Base-by-base conservation (phyloP, 177 flowering plant species). In the Vitis hybrid region DNA sequence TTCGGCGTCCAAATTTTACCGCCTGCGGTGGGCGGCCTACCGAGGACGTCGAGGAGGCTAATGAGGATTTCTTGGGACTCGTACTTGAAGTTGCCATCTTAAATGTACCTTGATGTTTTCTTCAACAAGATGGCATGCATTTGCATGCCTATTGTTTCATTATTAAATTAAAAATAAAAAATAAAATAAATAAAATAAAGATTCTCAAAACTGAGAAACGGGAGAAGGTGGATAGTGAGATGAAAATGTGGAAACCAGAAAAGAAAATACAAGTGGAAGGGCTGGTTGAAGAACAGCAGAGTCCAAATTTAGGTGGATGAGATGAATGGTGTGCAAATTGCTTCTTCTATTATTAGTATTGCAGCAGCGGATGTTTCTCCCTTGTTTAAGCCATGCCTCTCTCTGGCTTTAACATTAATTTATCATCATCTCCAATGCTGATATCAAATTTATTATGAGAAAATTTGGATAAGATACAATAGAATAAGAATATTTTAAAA, bases 1-100 rank as follows among this genome's bases (percentile, higher is more conserved):
- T 91, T 18, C 93, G 80, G 5, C 94, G 81, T 0, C 78, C 81
- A 45, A 91, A 89, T 64, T 85, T 88, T n/a, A 91, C 93, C 0
- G 82, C 83, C 52, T 85, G 86, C 0, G 92, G 88, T 7, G 90
- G 90, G 0, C 84, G 85, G 51, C 78, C 77, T 1, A 68, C 60
- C 14, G 77, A 50, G 0, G 85, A 70, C 5, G 81, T 8, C 5
- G 77, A 72, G 8, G 75, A 29, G 13, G 77, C 62, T 2, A 81
- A 66, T 11, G 77, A 31, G 0, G 81, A 10, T 65, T 79, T 78
- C 75, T 80, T 80, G 12, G 81, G 50, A 8, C 68, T 69, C 29
- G 19, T 60, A 11, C 71, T 50, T 51, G 83, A 67, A 33, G 73
- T 73, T 22, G 85, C 77, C 85, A 83, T 85, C 13, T 14, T 31